These are phyloP conservation scores for Litchi chinensis DNA, from an alignment of 345 rosid species.

Conservation along the genomic window DNA sequence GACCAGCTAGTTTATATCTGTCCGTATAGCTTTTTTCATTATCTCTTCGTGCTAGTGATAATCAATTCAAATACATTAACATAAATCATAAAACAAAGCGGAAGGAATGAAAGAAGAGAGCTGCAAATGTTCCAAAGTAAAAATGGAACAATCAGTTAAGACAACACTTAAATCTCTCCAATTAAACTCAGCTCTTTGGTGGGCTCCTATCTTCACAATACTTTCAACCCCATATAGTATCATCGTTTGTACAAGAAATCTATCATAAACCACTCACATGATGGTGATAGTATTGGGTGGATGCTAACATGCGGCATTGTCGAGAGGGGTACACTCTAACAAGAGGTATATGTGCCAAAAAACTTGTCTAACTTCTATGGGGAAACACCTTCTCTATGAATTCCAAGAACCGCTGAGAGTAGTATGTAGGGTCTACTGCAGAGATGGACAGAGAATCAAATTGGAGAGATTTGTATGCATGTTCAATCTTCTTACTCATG, in stretches of 20 bases:
- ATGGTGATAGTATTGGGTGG: neutral
- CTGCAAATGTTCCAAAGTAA: neutral
- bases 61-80: neutral
- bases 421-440: constrained; percentile 85
- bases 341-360: neutral
- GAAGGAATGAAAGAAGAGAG: neutral
- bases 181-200: neutral
- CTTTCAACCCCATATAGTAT: neutral
- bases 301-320: neutral
- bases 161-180: neutral
- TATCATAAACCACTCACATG: neutral
- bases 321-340: neutral
- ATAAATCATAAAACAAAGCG: neutral
- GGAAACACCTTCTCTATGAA: constrained; percentile 88
- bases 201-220: constrained; percentile 3
- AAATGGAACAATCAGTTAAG: constrained; percentile 1
- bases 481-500: constrained; percentile 88
- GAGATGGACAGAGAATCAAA: constrained; percentile 88
- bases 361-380: constrained; percentile 27
- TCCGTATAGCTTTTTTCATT: too few species aligned
- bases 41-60: neutral
- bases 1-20: too few species aligned
- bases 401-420: constrained; percentile 79
- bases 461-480: constrained; percentile 87
- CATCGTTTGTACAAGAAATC: neutral